Percentiles rank a stretch among this genome's conserved stretches.
phyloP scores from a whole-genome alignment of 768 basidiomycete species.

The Auriscalpium vulgare region DNA sequence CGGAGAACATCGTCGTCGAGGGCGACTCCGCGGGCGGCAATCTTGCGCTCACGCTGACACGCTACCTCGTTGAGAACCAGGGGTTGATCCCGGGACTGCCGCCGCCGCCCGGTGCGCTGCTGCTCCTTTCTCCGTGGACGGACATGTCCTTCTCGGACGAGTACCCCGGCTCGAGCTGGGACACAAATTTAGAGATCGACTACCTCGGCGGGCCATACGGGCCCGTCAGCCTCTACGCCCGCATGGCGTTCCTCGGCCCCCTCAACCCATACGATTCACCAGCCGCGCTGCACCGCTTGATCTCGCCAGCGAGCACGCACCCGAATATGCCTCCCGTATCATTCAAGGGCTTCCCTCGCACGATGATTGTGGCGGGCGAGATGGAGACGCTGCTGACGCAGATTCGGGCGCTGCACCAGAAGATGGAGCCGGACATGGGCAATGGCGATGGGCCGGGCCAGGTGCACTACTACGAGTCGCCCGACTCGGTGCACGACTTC shows the following conservation, averaged over 20 bases:
- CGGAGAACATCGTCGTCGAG: constrained; percentile 9
- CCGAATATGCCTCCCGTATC: background rate
- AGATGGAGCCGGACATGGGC: background rate
- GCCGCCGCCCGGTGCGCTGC: constrained; percentile 5
- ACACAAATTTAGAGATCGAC: background rate
- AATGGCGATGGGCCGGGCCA: background rate
- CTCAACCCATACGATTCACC: background rate
- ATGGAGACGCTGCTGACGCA: constrained; percentile 1
- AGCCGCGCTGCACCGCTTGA: constrained; percentile 1
- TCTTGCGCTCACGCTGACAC: constrained; percentile 12
- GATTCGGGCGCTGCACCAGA: background rate
- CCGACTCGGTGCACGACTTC: constrained; percentile 37
- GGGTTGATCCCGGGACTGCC: background rate
- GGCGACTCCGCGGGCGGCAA: constrained; percentile 18
- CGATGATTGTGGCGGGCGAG: constrained; percentile 2
- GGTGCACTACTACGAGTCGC: constrained; percentile 5
- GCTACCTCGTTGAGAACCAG: constrained; percentile 12
- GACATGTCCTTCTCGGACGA: constrained; percentile 5
- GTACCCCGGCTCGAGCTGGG: background rate
- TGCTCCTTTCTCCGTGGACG: constrained; percentile 15
- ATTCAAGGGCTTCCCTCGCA: constrained; percentile 3
- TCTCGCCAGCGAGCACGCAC: constrained; percentile 5
- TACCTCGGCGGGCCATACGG: background rate
- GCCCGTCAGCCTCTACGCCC: background rate
- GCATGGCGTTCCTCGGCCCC: constrained; percentile 2